phyloP scores from a whole-genome alignment of 2,329 filamentous ascomycete species.

The Berkeleyomyces basicola region DNA sequence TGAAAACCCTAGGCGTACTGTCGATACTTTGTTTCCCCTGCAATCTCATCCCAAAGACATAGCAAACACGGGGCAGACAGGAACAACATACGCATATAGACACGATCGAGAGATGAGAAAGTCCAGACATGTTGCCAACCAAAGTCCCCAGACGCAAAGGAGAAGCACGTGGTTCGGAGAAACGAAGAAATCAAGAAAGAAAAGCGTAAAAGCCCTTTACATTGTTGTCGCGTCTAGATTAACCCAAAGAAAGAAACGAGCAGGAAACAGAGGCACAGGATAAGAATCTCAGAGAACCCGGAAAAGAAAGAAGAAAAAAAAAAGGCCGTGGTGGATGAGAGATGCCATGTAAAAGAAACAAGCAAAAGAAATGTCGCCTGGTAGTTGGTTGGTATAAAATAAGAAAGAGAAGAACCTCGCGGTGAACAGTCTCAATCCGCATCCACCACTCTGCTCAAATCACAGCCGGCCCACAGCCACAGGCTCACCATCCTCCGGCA shows the following conservation, averaged over 20 bases:
- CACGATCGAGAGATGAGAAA: neutral
- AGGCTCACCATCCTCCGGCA: slow-evolving; percentile 18
- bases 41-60: neutral
- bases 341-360: neutral
- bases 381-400: neutral
- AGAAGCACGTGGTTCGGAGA: neutral
- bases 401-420: neutral
- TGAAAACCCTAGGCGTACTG: neutral
- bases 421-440: neutral
- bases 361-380: neutral
- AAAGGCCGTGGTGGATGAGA: neutral
- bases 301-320: neutral
- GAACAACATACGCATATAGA: neutral
- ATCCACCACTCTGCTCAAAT: neutral
- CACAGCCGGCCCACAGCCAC: slow-evolving; percentile 16
- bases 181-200: neutral
- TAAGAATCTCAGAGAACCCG: neutral
- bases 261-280: neutral
- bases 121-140: neutral
- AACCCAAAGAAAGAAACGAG: neutral
- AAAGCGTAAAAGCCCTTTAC: neutral
- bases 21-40: neutral
- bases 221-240: neutral
- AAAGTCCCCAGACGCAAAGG: neutral
- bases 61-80: neutral